phyloP scores from a whole-genome alignment of 2,329 filamentous ascomycete species.

The Plectosphaerella plurivora region DNA sequence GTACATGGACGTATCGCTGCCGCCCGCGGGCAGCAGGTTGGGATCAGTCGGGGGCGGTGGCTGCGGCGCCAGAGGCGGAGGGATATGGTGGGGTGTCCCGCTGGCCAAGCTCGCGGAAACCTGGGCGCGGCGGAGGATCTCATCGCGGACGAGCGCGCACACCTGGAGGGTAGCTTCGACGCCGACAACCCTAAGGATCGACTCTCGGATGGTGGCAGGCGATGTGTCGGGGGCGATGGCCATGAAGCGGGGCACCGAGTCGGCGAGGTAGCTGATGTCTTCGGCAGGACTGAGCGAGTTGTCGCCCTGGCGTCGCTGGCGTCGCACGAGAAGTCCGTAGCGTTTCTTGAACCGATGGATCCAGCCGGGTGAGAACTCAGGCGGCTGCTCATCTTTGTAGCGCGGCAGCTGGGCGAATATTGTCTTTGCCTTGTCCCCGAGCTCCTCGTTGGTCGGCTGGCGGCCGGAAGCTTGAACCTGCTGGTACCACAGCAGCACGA shows the following conservation, averaged over 20 bases:
- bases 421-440: conserved; percentile 56
- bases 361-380: conserved; percentile 61
- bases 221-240: conserved; percentile 53
- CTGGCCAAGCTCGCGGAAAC: neutral
- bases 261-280: conserved; percentile 56
- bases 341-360: conserved; percentile 62
- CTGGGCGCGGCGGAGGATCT: conserved; percentile 39
- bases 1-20: conserved; percentile 48
- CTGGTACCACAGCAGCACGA: conserved; percentile 52
- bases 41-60: conserved; percentile 11
- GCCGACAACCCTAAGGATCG: conserved; percentile 49
- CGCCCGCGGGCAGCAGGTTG: conserved; percentile 8
- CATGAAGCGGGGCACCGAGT: conserved; percentile 57
- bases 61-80: conserved; percentile 11
- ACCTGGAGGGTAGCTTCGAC: conserved; percentile 49
- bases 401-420: conserved; percentile 55
- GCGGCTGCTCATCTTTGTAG: conserved; percentile 55
- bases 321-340: conserved; percentile 53
- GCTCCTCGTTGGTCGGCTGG: conserved; percentile 58
- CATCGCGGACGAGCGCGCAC: conserved; percentile 55
- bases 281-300: conserved; percentile 43
- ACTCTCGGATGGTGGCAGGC: conserved; percentile 54
- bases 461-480: conserved; percentile 47
- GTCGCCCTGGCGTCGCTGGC: conserved; percentile 49
- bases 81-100: neutral